These are phyloP conservation scores for Atkinsonella texensis DNA, from an alignment of 2,329 filamentous ascomycete genomes.

Conservation along the genomic window DNA sequence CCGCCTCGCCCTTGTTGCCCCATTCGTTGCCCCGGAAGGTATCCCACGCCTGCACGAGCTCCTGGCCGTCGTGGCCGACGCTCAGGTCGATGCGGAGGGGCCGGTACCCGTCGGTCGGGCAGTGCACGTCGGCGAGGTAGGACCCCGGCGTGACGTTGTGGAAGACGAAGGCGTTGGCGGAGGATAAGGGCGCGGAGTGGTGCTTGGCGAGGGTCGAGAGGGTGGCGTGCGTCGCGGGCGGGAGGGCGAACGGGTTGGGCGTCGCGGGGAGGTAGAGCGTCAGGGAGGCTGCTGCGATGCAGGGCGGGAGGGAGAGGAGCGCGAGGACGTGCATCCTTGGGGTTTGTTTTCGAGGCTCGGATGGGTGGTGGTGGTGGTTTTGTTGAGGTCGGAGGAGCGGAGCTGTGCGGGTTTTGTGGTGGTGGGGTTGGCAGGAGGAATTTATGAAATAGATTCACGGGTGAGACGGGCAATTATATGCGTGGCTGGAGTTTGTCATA, in stretches of 20 bases:
- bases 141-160: conserved; percentile 56
- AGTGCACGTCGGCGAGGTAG: conserved; percentile 75
- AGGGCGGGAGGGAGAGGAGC: conserved; percentile 14
- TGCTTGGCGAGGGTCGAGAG: conserved; percentile 30
- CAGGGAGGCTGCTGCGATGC: conserved; percentile 17
- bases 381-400: not conserved
- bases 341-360: not conserved
- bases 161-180: conserved; percentile 64
- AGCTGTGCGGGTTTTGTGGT: not conserved
- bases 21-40: conserved; percentile 84
- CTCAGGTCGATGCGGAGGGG: conserved; percentile 69
- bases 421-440: not conserved
- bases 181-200: conserved; percentile 49
- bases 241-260: conserved; percentile 42
- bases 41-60: conserved; percentile 54
- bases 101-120: conserved; percentile 60
- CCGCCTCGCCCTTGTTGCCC: conserved; percentile 66
- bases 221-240: conserved; percentile 54
- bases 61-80: conserved; percentile 22
- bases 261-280: conserved; percentile 35
- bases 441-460: too few relatives aligned
- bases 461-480: too few relatives aligned
- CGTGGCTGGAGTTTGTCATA: too few relatives aligned
- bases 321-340: conserved; percentile 23
- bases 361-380: not conserved